These are phyloP conservation scores for Cytidiella melzeri DNA, from an alignment of 768 basidiomycete genomes.

Conservation along the genomic window DNA sequence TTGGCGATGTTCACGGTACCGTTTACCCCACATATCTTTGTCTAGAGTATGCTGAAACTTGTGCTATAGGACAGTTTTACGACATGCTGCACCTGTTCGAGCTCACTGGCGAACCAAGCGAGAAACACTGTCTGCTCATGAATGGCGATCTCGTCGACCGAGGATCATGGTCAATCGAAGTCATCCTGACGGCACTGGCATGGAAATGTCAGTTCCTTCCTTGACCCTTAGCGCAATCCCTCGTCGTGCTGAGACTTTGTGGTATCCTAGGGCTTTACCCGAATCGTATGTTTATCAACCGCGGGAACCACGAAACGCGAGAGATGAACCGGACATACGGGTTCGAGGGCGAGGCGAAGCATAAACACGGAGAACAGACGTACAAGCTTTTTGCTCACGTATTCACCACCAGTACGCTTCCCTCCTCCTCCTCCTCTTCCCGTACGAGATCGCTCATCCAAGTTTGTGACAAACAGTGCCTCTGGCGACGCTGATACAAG, in stretches of 20 bases:
- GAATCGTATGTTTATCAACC: slow-evolving; percentile 83
- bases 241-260: slow-evolving; percentile 5
- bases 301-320: slow-evolving; percentile 95
- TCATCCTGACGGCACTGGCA: slow-evolving; percentile 88
- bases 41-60: slow-evolving; percentile 3
- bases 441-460: not conserved
- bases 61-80: slow-evolving; percentile 78
- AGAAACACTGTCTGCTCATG: slow-evolving; percentile 84
- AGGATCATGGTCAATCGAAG: slow-evolving; percentile 93
- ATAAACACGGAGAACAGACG: slow-evolving; percentile 93
- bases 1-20: slow-evolving; percentile 92
- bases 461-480: slow-evolving; percentile 54
- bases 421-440: not conserved
- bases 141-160: slow-evolving; percentile 97
- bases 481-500: slow-evolving; percentile 77
- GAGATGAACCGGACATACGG: slow-evolving; percentile 97
- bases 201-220: slow-evolving; percentile 71
- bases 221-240: not conserved
- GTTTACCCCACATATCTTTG: slow-evolving; percentile 2
- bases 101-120: slow-evolving; percentile 78
- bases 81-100: slow-evolving; percentile 85
- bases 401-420: slow-evolving; percentile 78
- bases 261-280: slow-evolving; percentile 94
- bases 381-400: slow-evolving; percentile 96
- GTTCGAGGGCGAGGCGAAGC: slow-evolving; percentile 93